Evolutionary conservation across 192 early-diverging fungal species (phyloP), one percentile per base, ranked within the genome.

Genomic region (Dissophora globulifera): DNA sequence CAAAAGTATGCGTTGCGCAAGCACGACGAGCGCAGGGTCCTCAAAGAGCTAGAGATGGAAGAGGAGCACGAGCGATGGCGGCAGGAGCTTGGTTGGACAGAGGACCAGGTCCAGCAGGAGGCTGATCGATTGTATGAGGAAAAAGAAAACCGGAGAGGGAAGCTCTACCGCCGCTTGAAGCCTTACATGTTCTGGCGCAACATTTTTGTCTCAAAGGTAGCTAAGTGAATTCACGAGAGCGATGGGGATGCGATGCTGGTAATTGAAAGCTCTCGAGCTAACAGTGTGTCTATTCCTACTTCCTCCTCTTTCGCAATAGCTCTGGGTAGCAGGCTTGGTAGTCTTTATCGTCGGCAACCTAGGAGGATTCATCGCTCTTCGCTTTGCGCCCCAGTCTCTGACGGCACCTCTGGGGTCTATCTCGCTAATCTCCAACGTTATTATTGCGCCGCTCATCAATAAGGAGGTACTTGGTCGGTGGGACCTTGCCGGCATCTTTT

Each of bases 331-430:
- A 10, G 92, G 92, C 9, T 66, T 94, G n/a, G 46, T 84, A 2
- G 81, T 94, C 6, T 94, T 92, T 65, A 81, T 88, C 25, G 58
- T 92, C 31, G 91, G 90, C 33, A 94, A 91, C 67, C 75, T 92
- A 19, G 62, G 87, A 57, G 88, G 90, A 65, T 92, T 94, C 58
- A 66, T 88, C 20, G 92, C 92, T 0, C 64, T 94, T 47, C 87
- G 92, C 56, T 94, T 92, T 78, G 93, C 93, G 13, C 88, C 93
- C 0, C 93, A 94, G 78, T 94, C 93, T 7, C 68, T 94, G 31
- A 85, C 92, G 10, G 93, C 91, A 0, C 89, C 93, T 2, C 80
- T 94, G n/a, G 90, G 91, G 10, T 90, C 88, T 16, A 85, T 93
- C 13, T 88, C 93, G 0, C 81, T 94, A n/a, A 91, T 94, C 15